Evolutionary conservation across 2,329 filamentous ascomycete genomes (phyloP).

Genomic region (Remersonia thermophila): DNA sequence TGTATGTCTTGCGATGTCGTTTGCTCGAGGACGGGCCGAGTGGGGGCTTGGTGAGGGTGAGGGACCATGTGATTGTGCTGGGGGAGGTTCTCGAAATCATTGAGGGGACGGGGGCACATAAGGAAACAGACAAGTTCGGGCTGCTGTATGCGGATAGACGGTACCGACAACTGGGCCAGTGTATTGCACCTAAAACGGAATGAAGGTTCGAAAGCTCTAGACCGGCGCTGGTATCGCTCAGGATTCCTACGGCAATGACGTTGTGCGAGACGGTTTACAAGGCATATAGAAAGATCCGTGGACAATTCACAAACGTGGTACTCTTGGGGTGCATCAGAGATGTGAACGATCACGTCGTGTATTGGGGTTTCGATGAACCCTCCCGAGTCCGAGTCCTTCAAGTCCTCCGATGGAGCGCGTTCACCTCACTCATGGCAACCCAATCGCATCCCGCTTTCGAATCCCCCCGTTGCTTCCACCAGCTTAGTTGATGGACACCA

Average conservation of each 20-base stretch:
- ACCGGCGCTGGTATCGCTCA: conserved; percentile 15
- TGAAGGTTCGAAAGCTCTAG: conserved; percentile 32
- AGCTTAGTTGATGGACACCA: conserved; percentile 17
- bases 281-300: background rate
- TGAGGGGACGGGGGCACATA: conserved; percentile 18
- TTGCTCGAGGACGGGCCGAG: conserved; percentile 28
- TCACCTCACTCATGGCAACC: no score
- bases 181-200: conserved; percentile 30
- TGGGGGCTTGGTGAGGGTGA: conserved; percentile 32
- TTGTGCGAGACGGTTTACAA: no score
- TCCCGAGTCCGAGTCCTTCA: no score
- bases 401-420: no score
- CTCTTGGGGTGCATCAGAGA: no score
- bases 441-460: no score
- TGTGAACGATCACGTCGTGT: background rate
- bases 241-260: background rate
- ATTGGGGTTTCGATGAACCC: background rate
- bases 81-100: conserved; percentile 38
- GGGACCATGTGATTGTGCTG: conserved; percentile 40
- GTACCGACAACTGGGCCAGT: conserved; percentile 40
- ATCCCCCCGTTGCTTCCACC: no score
- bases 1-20: conserved; percentile 34
- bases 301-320: no score
- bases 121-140: conserved; percentile 26
- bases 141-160: conserved; percentile 37